Base-by-base conservation (phyloP, 2,329 filamentous ascomycete genomes). In the Trichoderma guizhouense region DNA sequence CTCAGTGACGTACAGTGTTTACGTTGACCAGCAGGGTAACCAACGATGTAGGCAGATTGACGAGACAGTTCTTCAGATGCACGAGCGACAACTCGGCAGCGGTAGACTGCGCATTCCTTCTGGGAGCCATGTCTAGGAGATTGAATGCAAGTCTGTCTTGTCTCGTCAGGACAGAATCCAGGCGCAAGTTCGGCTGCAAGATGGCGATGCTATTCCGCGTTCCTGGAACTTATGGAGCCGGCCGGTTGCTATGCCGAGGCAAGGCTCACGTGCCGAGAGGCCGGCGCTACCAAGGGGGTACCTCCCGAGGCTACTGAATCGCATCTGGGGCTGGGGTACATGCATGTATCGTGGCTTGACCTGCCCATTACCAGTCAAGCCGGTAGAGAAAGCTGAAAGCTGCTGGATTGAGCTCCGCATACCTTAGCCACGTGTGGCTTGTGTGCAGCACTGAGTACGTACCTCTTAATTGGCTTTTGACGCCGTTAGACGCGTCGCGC, bases 21-120 rank as follows among this genome's bases (percentile, higher is more conserved):
- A 95, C 89, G 83, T 95, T 97, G 76, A 95, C 89, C 64, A 99
- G 88, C 69, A 97, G 83, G 43, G 93, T 91, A 71, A 97, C 94
- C 71, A 99, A 86, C 30, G 93, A 92, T 5, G 93, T 84, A 62
- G 96, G 96, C 65, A 99, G 88, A 83, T 98, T 98, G 80, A 97
- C 93, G 67, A 99, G 87, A 83, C 96, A 99, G 81, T 92, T 98
- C 85, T 97, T 97, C 72, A 98, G 87, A 76, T 95, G 93, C 62
- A 94, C 89, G 73, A 98, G 88, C 69, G 92, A 92, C 75, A 98
- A 88, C 84, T 97, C 95, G 72, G 94, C 94, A 73, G 92, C 87
- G 39, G 91, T 91, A 57, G 92, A 87, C 77, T 86, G 87, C 79
- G 84, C 84, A 79, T 87, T 88, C 79, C 85, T 87, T 78, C 84